A percentile compares a stretch with the other conserved stretches of the same genome.
Conservation (phyloP, 345 rosid genomes). For the Lepidium sativum region DNA sequence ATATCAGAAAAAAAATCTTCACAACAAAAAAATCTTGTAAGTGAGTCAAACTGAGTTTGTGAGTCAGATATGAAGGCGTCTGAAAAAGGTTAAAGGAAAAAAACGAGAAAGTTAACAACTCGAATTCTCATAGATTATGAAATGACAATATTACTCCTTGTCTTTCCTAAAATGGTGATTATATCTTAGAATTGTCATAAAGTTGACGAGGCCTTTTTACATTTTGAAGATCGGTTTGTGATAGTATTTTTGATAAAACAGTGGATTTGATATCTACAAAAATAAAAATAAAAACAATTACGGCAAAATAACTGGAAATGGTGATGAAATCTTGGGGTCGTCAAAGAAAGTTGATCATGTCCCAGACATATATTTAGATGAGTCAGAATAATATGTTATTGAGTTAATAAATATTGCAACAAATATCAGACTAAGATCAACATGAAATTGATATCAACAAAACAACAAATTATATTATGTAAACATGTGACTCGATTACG, state of each 20-base stretch:
- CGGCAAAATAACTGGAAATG: constrained; percentile 9
- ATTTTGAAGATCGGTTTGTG: constrained; percentile 23
- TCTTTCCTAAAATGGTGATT: background rate
- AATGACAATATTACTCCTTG: constrained; percentile 7
- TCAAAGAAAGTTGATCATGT: constrained; percentile 9
- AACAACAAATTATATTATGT: background rate
- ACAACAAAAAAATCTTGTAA: background rate
- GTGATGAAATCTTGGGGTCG: background rate
- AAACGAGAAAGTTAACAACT: constrained; percentile 5
- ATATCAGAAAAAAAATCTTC: background rate
- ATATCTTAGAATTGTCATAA: background rate
- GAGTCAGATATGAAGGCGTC: constrained; percentile 27
- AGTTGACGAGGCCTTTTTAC: background rate
- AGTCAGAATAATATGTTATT: background rate
- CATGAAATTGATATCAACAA: background rate
- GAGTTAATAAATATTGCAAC: background rate
- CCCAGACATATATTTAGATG: background rate
- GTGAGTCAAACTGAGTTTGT: constrained; percentile 21
- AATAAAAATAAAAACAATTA: background rate
- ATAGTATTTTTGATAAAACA: background rate
- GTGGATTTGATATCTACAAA: background rate
- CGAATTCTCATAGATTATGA: background rate
- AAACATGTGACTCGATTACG: background rate
- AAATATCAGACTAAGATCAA: background rate
- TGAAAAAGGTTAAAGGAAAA: background rate